Evolutionary conservation across 192 early-diverging fungal species (phyloP).

Genomic region (Diversispora eburnea): DNA sequence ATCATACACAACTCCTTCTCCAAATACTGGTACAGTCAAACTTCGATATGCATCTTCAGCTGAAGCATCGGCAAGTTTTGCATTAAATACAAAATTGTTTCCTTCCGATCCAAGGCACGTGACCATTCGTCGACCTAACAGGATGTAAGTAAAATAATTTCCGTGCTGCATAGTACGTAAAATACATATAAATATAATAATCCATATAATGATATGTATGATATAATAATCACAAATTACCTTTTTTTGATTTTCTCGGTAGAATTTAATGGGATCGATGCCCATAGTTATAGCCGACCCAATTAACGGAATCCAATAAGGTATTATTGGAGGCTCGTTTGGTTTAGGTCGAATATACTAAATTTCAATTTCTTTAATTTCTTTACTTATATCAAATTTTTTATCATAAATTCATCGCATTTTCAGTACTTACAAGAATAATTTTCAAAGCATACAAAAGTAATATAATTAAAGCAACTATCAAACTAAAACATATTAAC

Average conservation of each 20-base stretch:
- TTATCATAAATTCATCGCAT: not conserved
- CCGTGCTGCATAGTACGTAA: constrained; percentile 54
- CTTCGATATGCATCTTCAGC: constrained; percentile 92
- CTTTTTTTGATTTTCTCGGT: constrained; percentile 73
- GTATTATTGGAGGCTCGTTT: constrained; percentile 67
- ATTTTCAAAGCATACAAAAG: not conserved
- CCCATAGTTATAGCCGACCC: constrained; percentile 87
- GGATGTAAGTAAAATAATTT: constrained; percentile 87
- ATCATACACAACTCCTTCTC: constrained; percentile 94
- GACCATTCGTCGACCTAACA: constrained; percentile 90
- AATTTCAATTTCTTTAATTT: not conserved
- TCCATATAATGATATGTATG: not conserved
- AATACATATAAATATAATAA: not conserved
- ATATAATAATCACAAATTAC: constrained; percentile 18
- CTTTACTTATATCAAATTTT: not conserved
- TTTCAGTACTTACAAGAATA: not conserved
- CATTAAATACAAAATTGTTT: constrained; percentile 97
- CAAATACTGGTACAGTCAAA: constrained; percentile 93
- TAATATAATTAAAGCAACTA: not conserved
- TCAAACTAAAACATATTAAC: not conserved
- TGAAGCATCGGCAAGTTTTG: constrained; percentile 75
- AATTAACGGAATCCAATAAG: constrained; percentile 82
- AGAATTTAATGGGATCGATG: constrained; percentile 83
- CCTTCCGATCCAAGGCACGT: constrained; percentile 86
- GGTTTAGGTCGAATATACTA: constrained; percentile 28